Base-by-base conservation (phyloP, 768 basidiomycete species). In the Tricholoma flavovirens region DNA sequence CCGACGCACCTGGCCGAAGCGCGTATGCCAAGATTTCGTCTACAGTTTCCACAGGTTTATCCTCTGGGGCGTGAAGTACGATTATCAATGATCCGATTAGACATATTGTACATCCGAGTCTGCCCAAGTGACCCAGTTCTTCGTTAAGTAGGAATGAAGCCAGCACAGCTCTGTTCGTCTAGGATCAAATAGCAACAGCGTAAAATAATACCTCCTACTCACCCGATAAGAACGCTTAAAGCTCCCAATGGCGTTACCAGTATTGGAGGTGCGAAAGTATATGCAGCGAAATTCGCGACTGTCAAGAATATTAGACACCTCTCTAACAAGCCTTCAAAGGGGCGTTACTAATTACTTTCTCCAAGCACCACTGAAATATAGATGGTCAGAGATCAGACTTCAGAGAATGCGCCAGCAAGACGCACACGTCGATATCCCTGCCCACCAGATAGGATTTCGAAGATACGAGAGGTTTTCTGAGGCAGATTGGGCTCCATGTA, bases 171-270 rank as follows among this genome's bases (percentile, higher is more conserved):
- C 95, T 98, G 66, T 8, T 61, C 45, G 2, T 12, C n/a, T 21
- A 22, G n/a, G 0, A 40, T 9, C 51, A n/a, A 57, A 49, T 26
- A 32, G 53, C 57, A 53, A 40, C 11, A 38, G 42, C 10, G 35
- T 5, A n/a, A 26, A 33, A 53, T 32, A 4, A 49, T 40, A 51
- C 24, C n/a, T 24, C 29, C 14, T 10, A 73, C 86, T 57, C 64
- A 96, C 95, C 96, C 97, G 58, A 99, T 90, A 60, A 99, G 81
- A 11, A 99, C 97, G 68, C 92, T 95, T 42, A 97, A 77, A 19
- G 96, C 94, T 54, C 97, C 97, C n/a, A 99, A 74, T 1, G 97
- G 97, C 1, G 96, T 98, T n/a, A 99, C 94, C 55, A 99, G 78
- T 66, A 98, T 95, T 63, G 97, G 92, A 58, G 96, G 97, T 1